Evolutionary conservation across 169 alveolate genomes (phyloP), one percentile per base, ranked within the genome.

Genomic region (Cryptosporidium baileyi): DNA sequence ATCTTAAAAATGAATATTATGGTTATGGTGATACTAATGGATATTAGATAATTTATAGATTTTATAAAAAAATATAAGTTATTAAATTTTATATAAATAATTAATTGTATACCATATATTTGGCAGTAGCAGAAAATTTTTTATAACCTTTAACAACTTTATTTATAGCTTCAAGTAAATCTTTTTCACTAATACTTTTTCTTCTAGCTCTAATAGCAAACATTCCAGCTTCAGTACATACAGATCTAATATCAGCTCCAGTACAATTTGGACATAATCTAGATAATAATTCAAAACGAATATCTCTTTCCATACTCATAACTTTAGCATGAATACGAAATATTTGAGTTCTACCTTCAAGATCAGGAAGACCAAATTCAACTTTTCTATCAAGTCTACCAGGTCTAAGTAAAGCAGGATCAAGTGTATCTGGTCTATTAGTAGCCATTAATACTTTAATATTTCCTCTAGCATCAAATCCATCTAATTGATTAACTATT

Each of bases 211-310:
- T 95, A 59, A 98, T 97, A 13, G 99, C 99, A 80, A 96, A 96
- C 99, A 98, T 97, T 24, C 99, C 99, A 40, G 99, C 99, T 89
- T 98, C 99, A 4, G 99, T 97, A 89, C 99, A 97, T 34, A 98
- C 99, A 60, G 98, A 92, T 91, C 99, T 94, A 60, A 97, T 92
- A 81, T 98, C 99, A 7, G 99, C 99, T 9, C 99, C 99, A 17
- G 99, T 97, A 82, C 99, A 93, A 89, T 97, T 98, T 24, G 99
- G 99, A 79, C 99, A 97, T 52, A 96, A 93, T 74, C 99, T 92
- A 8, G 99, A 98, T 59, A 98, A 92, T 62, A 97, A 94, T 92
- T 98, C 99, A 93, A 94, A 97, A 59, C 99, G 89, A 52, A 97
- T 96, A 89, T 97, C 93, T 94, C 91, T 92, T 60, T 96, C 99